phyloP scores from a whole-genome alignment of 768 basidiomycete genomes.

The Lactarius psammicola region DNA sequence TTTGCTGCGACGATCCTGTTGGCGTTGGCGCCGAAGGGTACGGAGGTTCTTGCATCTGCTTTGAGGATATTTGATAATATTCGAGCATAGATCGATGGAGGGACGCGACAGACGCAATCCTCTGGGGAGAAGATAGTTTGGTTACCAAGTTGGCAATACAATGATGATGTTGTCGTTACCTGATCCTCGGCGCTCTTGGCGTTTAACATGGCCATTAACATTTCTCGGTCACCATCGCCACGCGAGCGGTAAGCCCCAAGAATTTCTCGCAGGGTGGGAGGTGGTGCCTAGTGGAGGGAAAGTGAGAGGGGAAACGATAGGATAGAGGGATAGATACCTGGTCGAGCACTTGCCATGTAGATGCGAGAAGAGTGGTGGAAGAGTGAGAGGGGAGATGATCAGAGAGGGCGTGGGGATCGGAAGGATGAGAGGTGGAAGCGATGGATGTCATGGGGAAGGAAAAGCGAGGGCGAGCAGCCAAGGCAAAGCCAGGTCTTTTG shows the following conservation, averaged over 20 bases:
- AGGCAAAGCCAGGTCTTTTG: slow-evolving; percentile 28
- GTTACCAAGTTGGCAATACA: not conserved
- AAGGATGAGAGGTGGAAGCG: slow-evolving; percentile 22
- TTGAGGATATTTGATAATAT: slow-evolving; percentile 38
- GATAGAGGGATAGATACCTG: slow-evolving; percentile 42
- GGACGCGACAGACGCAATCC: slow-evolving; percentile 66
- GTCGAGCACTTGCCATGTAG: slow-evolving; percentile 48
- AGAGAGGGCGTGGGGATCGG: slow-evolving; percentile 8
- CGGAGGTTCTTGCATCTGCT: slow-evolving; percentile 14
- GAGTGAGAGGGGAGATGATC: slow-evolving; percentile 22
- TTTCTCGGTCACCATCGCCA: slow-evolving; percentile 90
- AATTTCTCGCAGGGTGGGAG: slow-evolving; percentile 82
- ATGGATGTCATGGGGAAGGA: slow-evolving; percentile 26
- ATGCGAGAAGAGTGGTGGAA: slow-evolving; percentile 39
- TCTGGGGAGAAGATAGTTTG: slow-evolving; percentile 41
- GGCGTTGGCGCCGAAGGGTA: slow-evolving; percentile 19
- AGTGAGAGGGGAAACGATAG: not conserved
- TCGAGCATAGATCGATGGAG: slow-evolving; percentile 73
- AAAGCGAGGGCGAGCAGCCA: slow-evolving; percentile 7
- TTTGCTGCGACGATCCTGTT: not conserved
- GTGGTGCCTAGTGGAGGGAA: slow-evolving; percentile 53
- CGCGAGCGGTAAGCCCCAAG: slow-evolving; percentile 79
- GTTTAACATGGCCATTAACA: slow-evolving; percentile 86
- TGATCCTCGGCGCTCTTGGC: slow-evolving; percentile 94
- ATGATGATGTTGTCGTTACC: slow-evolving; percentile 44